Percentiles rank a stretch among this genome's conserved stretches.
These are phyloP conservation scores for Ophiostoma perfectum DNA, from an alignment of 2,329 filamentous ascomycete species.

Conservation along the genomic window DNA sequence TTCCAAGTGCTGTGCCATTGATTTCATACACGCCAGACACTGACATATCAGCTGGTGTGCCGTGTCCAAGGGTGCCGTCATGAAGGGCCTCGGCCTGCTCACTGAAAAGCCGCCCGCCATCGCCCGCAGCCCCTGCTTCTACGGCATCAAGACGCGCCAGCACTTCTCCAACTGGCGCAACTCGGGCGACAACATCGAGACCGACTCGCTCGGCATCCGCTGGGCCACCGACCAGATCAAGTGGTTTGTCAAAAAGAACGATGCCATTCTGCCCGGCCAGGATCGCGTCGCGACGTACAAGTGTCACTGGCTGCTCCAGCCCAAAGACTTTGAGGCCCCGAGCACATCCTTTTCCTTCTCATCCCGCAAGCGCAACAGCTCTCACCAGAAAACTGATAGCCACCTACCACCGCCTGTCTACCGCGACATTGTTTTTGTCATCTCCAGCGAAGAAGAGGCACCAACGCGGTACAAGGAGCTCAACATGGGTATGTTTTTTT, in stretches of 20 bases:
- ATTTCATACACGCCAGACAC: not conserved
- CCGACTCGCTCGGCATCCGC: constrained; percentile 26
- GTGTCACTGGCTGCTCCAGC: constrained; percentile 28
- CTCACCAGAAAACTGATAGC: not conserved
- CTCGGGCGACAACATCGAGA: constrained; percentile 20
- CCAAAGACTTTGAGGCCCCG: constrained; percentile 21
- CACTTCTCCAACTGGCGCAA: constrained; percentile 26
- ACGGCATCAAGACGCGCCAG: constrained; percentile 28
- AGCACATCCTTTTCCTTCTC: constrained; percentile 9
- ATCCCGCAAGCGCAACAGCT: constrained; percentile 16
- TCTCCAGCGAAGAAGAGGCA: constrained; percentile 24
- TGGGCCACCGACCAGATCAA: constrained; percentile 29
- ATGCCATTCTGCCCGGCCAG: constrained; percentile 28
- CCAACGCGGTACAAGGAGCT: constrained; percentile 24
- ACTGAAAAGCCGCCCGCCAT: constrained; percentile 26
- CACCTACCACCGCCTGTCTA: constrained; percentile 14
- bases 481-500: constrained; percentile 22
- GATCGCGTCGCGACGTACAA: constrained; percentile 24
- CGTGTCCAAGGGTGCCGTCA: constrained; percentile 29
- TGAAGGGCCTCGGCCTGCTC: constrained; percentile 30
- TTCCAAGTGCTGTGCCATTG: no score
- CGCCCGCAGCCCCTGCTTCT: constrained; percentile 25
- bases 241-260: constrained; percentile 29
- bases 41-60: constrained; percentile 27
- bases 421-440: constrained; percentile 28